phyloP scores from a whole-genome alignment of 2,329 filamentous ascomycete genomes.

The Sporothrix schenckii region DNA sequence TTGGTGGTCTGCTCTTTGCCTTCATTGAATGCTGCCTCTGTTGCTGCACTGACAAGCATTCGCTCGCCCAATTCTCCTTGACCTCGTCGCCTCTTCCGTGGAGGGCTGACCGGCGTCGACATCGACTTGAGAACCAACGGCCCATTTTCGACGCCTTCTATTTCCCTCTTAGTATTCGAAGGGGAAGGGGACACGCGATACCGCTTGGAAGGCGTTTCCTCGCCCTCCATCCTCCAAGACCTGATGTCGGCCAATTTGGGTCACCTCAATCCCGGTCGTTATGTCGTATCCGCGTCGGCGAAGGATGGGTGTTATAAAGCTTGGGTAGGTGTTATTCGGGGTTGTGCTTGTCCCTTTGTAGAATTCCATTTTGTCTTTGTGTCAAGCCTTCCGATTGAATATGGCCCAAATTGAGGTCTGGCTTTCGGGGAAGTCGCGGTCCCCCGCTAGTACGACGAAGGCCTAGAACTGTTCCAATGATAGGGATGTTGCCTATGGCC shows the following conservation, averaged over 20 bases:
- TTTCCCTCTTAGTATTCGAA: too few species aligned
- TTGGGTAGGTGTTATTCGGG: background rate
- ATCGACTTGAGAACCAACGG: constrained; percentile 21
- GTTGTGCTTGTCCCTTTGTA: background rate
- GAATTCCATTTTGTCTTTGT: background rate
- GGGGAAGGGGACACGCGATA: background rate
- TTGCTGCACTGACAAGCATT: background rate
- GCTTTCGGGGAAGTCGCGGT: background rate
- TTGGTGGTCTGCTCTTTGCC: too few species aligned
- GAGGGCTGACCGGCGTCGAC: constrained; percentile 51
- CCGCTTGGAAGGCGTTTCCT: background rate
- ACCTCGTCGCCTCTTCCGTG: constrained; percentile 43
- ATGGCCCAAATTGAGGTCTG: background rate
- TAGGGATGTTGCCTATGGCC: constrained; percentile 9
- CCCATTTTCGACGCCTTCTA: constrained; percentile 28
- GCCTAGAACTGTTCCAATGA: background rate
- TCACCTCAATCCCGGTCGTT: constrained; percentile 4
- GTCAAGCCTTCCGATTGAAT: constrained; percentile 8
- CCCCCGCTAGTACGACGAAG: background rate
- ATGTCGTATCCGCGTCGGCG: background rate
- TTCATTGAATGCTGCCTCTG: background rate
- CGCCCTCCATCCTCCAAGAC: background rate
- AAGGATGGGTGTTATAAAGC: background rate
- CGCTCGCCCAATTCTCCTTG: background rate
- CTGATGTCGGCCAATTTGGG: background rate